Evolutionary conservation across 768 basidiomycete genomes (phyloP).

Genomic region (Lactifluus piperatus): DNA sequence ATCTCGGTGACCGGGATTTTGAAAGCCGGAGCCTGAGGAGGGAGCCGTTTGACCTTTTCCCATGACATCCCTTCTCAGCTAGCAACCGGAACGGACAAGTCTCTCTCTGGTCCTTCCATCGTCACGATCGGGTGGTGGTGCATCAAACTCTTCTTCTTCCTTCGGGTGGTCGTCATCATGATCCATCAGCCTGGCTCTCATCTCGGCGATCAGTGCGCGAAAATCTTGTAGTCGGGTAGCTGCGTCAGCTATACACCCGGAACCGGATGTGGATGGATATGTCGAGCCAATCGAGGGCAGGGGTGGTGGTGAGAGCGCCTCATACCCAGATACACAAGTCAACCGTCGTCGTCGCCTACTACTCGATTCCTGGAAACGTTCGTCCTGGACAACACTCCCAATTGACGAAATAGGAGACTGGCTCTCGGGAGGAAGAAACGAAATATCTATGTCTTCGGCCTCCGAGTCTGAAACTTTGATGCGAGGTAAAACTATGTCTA

Average conservation of each 20-base stretch:
- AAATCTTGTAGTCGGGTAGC: slow-evolving; percentile 10
- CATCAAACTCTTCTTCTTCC: neutral
- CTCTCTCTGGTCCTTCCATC: slow-evolving; percentile 1
- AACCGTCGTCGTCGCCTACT: neutral
- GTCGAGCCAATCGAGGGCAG: neutral
- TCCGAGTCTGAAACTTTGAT: neutral
- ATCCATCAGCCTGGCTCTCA: neutral
- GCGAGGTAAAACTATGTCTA: neutral
- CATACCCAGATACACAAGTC: no score
- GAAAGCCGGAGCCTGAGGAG: neutral
- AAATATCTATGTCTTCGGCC: no score
- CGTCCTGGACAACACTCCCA: neutral
- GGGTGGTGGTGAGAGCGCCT: neutral
- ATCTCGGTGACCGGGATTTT: neutral
- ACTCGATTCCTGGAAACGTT: neutral
- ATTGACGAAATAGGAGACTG: neutral
- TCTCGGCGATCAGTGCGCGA: neutral
- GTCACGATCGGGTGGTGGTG: neutral
- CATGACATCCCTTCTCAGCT: slow-evolving; percentile 12
- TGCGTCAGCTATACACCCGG: neutral
- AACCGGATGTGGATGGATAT: neutral
- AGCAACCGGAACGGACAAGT: slow-evolving; percentile 9
- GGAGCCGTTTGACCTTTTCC: slow-evolving; percentile 1
- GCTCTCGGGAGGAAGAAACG: neutral
- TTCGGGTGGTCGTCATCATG: neutral